Percentiles rank a stretch among this genome's conserved stretches.
These are phyloP conservation scores for Arthrobotrys sinensis DNA, from an alignment of 2,329 filamentous ascomycete genomes.

Conservation along the genomic window DNA sequence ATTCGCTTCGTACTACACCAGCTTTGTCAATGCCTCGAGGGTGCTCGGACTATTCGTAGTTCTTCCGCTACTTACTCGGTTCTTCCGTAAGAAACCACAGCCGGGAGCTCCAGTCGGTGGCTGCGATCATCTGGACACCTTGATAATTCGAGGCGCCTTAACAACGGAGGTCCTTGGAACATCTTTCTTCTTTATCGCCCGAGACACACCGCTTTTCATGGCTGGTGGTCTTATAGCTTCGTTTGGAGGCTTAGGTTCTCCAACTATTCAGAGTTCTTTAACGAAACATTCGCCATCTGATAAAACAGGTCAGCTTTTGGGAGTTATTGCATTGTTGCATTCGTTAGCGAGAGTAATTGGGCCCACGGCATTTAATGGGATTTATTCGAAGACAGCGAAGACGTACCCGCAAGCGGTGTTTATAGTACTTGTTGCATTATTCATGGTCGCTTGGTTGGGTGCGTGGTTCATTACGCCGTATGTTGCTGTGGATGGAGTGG, in stretches of 20 bases:
- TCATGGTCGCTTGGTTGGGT: conserved; percentile 76
- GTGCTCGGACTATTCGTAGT: conserved; percentile 82
- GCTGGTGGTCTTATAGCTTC: conserved; percentile 80
- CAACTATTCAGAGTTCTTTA: conserved; percentile 84
- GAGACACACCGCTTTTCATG: conserved; percentile 67
- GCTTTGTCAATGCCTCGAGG: conserved; percentile 80
- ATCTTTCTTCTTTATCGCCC: conserved; percentile 79
- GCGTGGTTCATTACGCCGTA: conserved; percentile 79
- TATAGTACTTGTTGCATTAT: conserved; percentile 78
- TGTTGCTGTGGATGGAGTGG: conserved; percentile 59
- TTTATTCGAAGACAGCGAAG: conserved; percentile 86
- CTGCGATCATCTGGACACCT: conserved; percentile 41
- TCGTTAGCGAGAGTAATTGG: conserved; percentile 73
- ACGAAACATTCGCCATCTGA: conserved; percentile 93
- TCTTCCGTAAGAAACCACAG: conserved; percentile 73
- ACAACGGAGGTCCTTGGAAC: conserved; percentile 83
- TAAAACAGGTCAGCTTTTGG: conserved; percentile 86
- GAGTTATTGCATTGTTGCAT: conserved; percentile 88
- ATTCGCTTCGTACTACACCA: conserved; percentile 82
- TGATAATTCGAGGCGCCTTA: conserved; percentile 75
- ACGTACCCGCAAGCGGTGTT: conserved; percentile 87
- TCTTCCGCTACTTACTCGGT: conserved; percentile 82
- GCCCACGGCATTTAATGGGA: conserved; percentile 79
- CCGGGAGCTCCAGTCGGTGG: conserved; percentile 67
- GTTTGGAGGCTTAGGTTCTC: conserved; percentile 86